These are phyloP conservation scores for Quercus glauca DNA, from an alignment of 306 rosid species.

Conservation along the genomic window DNA sequence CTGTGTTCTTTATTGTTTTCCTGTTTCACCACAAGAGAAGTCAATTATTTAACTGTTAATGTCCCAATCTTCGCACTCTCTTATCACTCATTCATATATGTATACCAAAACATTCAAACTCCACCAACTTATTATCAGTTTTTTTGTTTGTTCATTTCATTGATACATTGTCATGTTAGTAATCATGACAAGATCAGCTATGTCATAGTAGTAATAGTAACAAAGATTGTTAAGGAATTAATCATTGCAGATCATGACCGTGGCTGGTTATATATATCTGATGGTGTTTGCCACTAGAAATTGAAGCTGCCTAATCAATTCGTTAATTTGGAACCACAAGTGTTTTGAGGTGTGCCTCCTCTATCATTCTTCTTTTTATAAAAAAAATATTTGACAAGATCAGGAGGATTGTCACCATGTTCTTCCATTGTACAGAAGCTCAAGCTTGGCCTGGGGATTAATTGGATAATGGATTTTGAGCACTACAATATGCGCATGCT, in stretches of 20 bases:
- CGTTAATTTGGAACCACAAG: conserved; percentile 26
- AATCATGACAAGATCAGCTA: neutral
- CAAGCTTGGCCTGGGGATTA: neutral
- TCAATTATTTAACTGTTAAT: conserved; percentile 28
- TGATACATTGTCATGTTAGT: neutral
- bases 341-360: conserved; percentile 3
- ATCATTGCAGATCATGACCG: conserved; percentile 15
- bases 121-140: neutral
- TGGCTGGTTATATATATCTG: neutral
- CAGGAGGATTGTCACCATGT: neutral
- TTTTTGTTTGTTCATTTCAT: neutral
- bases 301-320: conserved; percentile 8
- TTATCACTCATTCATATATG: conserved; percentile 35
- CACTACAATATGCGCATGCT: conserved; percentile 28
- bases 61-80: conserved; percentile 49
- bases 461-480: neutral
- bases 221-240: conserved; percentile 14
- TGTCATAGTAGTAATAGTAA: neutral
- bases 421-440: conserved; percentile 9
- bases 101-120: too few relatives aligned
- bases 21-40: conserved; percentile 27
- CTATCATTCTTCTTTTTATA: neutral
- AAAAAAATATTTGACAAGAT: too few relatives aligned
- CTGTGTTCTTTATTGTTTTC: conserved; percentile 2
- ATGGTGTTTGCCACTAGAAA: conserved; percentile 16